phyloP scores from a whole-genome alignment of 2,329 filamentous ascomycete genomes.

The Tolypocladium pustulatum region DNA sequence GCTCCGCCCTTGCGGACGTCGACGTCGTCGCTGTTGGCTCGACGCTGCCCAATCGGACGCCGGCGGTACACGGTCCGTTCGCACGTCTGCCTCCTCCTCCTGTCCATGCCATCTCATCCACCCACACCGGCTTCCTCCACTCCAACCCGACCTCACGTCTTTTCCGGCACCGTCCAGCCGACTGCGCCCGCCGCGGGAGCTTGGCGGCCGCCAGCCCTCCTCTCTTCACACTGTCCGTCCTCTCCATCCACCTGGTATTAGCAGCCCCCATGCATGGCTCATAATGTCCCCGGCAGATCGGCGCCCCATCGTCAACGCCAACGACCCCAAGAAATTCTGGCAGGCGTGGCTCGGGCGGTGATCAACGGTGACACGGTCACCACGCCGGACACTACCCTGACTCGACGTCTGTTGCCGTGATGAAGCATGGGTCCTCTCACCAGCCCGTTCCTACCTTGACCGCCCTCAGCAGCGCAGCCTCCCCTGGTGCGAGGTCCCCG shows the following conservation, averaged over 20 bases:
- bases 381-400: background rate
- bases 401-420: background rate
- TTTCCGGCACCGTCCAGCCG: background rate
- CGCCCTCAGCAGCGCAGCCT: background rate
- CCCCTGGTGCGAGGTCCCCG: background rate
- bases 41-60: background rate
- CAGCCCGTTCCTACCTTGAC: background rate
- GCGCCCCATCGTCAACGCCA: background rate
- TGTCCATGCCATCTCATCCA: background rate
- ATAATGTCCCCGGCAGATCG: background rate
- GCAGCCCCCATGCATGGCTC: background rate
- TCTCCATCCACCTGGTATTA: background rate
- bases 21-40: background rate
- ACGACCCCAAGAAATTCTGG: background rate
- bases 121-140: background rate
- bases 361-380: background rate
- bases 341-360: background rate
- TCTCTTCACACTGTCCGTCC: background rate
- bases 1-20: background rate
- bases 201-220: background rate
- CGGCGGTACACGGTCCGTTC: background rate
- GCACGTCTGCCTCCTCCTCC: background rate
- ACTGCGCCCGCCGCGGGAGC: background rate
- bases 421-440: background rate
- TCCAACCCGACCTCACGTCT: background rate